These are phyloP conservation scores for Somion occarium DNA, from an alignment of 1,284 basidiomycete genomes.

Conservation along the genomic window DNA sequence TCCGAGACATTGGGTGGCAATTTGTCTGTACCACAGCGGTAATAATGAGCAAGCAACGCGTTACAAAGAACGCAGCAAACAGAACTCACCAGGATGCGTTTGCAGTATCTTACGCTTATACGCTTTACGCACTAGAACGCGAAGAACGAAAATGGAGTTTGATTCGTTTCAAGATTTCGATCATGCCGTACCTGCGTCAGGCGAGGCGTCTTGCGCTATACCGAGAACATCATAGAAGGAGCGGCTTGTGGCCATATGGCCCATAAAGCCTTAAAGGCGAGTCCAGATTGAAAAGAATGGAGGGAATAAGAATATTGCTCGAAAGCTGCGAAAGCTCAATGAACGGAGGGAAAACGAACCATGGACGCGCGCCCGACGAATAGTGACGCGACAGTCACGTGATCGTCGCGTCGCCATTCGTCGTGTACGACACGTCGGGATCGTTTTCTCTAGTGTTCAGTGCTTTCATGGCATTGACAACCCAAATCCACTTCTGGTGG, in stretches of 20 bases:
- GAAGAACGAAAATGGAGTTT: conserved; percentile 1
- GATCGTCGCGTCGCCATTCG: background rate
- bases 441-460: background rate
- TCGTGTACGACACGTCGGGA: background rate
- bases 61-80: background rate
- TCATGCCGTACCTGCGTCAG: conserved; percentile 25
- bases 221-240: conserved; percentile 30
- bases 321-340: conserved; percentile 8
- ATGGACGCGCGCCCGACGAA: background rate
- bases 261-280: conserved; percentile 10
- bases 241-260: conserved; percentile 23
- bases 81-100: conserved; percentile 49
- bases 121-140: conserved; percentile 50
- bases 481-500: background rate
- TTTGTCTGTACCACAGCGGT: conserved; percentile 23
- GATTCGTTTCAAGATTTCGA: background rate
- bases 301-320: conserved; percentile 10
- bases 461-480: background rate
- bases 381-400: conserved; percentile 1
- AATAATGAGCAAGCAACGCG: background rate
- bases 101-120: conserved; percentile 56
- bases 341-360: conserved; percentile 12
- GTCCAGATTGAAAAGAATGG: conserved; percentile 17
- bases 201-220: conserved; percentile 24
- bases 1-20: conserved; percentile 27